Base-by-base conservation (phyloP, 352 stramenopile species). In the Globisporangium cederbergense region DNA sequence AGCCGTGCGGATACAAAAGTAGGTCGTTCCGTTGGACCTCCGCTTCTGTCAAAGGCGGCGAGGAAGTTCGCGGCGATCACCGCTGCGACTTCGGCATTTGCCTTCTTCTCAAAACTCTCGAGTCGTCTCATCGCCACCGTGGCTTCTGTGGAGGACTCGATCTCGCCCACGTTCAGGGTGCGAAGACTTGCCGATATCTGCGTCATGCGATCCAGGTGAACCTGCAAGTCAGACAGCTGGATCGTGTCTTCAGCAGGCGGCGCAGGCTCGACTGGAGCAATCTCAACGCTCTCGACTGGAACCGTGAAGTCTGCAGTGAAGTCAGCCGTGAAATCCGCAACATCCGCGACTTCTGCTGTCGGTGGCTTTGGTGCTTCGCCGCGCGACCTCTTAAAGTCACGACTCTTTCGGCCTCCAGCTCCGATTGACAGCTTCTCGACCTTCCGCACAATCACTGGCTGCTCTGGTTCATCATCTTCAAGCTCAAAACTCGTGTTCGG, bases 191-290 rank as follows among this genome's bases (percentile, higher is more conserved):
- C 72, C 20, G 83, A 89, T 53, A 91, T 90, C 66, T 80, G 71
- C 49, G 85, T 88, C 83, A 91, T 91, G 38, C 79, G 81, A 57
- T 91, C 79, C 18, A 91, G 50, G 74, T 91, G 83, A 13, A 89
- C 68, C 60, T 91, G 83, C 46, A 91, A 62, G 49, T 89, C 78
- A 9, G 81, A 74, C 13, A 91, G 60, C 59, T 91, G 81, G 32
- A 89, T 75, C n/a, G 43, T 38, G 18, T 70, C 47, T 55, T 69
- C 67, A 5, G 42, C 55, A 22, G 62, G 53, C 36, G 46, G 49
- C 49, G 20, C 28, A 20, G 59, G 47, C 13, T 30, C 25, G 14
- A 45, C 36, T 5, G 34, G 13, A 28, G 36, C 8, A 38, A 59
- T 45, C 25, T 71, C 62, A 8, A 47, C 42, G 10, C 36, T 36